Conservation (phyloP, 1,284 basidiomycete genomes). For the Ganoderma meredithae region DNA sequence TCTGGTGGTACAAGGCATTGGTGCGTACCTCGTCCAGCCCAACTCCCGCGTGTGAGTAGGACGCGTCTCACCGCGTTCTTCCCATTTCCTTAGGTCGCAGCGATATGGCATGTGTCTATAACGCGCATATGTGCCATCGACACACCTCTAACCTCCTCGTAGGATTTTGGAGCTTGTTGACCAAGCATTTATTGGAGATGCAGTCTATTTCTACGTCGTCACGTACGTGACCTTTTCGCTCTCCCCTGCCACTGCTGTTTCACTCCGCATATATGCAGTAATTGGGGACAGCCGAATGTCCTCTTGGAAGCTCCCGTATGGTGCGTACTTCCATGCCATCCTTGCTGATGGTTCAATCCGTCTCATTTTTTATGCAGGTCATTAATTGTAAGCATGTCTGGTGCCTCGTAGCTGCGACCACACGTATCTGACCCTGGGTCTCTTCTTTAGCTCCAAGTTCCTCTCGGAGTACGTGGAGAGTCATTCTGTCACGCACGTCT, state of each 20-base stretch:
- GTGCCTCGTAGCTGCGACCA: slow-evolving; percentile 3
- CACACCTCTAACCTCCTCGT: not conserved
- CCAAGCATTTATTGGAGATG: slow-evolving; percentile 62
- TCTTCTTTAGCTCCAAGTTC: slow-evolving; percentile 58
- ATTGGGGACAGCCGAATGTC: slow-evolving; percentile 51
- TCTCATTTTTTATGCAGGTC: slow-evolving; percentile 49
- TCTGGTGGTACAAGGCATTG: slow-evolving; percentile 57
- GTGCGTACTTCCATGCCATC: slow-evolving; percentile 40
- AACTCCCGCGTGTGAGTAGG: not conserved
- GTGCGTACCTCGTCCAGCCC: slow-evolving; percentile 46
- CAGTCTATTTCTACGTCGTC: slow-evolving; percentile 59
- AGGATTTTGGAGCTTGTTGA: slow-evolving; percentile 62
- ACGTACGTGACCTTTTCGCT: slow-evolving; percentile 25
- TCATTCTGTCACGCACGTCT: slow-evolving; percentile 1
- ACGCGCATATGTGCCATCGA: not conserved
- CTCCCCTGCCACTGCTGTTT: not conserved
- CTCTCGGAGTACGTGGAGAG: slow-evolving; percentile 58
- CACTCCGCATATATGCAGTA: slow-evolving; percentile 43
- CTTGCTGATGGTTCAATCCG: slow-evolving; percentile 42
- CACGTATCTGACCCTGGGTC: slow-evolving; percentile 11
- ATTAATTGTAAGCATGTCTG: slow-evolving; percentile 24
- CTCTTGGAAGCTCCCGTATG: slow-evolving; percentile 56
- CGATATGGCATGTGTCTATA: slow-evolving; percentile 49
- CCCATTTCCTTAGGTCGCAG: slow-evolving; percentile 46
- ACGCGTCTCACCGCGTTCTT: slow-evolving; percentile 6